Base-by-base conservation (phyloP, 352 stramenopile species). In the Paralagenidium karlingii region DNA sequence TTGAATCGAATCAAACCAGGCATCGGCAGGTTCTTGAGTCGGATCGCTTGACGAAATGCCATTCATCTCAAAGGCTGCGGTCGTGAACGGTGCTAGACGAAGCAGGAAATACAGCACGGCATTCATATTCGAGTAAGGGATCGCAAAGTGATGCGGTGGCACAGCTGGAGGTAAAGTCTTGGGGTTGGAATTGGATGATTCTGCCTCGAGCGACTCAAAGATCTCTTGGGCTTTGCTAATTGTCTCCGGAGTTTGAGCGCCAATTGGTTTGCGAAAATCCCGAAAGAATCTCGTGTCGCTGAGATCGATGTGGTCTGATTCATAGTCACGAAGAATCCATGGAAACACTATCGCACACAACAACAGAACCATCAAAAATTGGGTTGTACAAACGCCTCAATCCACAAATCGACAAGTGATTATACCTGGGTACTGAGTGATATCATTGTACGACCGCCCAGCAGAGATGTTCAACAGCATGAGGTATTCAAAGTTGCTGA, bases 311-410 rank as follows among this genome's bases (percentile, higher is more conserved):
- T 94, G 75, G 13, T 79, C 55, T 8, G 82, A 97, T 12, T 69
- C 70, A 56, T 98, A 99, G 50, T 99, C 93, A 12, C 82, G 82
- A 3, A 99, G 51, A 15, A 99, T 75, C 96, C 96, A 99, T 6
- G 96, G 96, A 47, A 99, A 99, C 2, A 99, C n/a, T n/a, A n/a
- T n/a, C 78, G 27, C 38, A 33, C 2, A 15, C 28, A 15, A 16
- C 28, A 2, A 15, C 16, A 15, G 28, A 12, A 3, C 34, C 15
- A 37, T 24, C 5, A 7, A 22, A 16, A 27, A 29, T 43, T 15
- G 11, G 18, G 29, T n/a, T n/a, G 28, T 28, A 13, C 6, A 12
- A 8, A 43, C 13, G 38, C 24, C 12, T 34, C 11, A 4, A 40
- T 8, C 18, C 12, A 40, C 8, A 12, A 22, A 25, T 26, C 6